phyloP scores from a whole-genome alignment of 805 yeast species.

The Starmerella kuoi region DNA sequence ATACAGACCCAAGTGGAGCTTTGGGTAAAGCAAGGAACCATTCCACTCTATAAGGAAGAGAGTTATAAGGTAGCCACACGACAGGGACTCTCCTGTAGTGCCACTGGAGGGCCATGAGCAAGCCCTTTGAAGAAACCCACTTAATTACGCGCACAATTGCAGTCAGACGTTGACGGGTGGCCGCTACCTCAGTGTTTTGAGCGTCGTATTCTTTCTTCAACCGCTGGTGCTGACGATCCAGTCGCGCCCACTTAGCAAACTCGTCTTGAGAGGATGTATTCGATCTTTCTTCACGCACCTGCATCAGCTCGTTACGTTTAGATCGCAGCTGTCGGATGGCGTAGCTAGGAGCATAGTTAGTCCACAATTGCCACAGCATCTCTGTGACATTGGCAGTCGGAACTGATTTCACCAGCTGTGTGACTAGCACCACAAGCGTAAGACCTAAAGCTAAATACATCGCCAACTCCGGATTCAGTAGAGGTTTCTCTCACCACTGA shows the following conservation, averaged over 20 bases:
- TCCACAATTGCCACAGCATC: slow-evolving; percentile 32
- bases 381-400: slow-evolving; percentile 26
- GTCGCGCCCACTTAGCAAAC: slow-evolving; percentile 90
- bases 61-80: slow-evolving; percentile 45
- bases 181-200: slow-evolving; percentile 30
- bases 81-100: slow-evolving; percentile 44
- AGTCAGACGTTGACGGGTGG: slow-evolving; percentile 31
- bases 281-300: slow-evolving; percentile 42
- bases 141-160: slow-evolving; percentile 29
- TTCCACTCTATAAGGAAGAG: slow-evolving; percentile 44
- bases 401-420: slow-evolving; percentile 19
- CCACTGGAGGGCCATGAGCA: slow-evolving; percentile 36
- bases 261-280: slow-evolving; percentile 77
- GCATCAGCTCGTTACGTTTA: slow-evolving; percentile 36
- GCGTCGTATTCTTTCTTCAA: slow-evolving; percentile 41
- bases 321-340: slow-evolving; percentile 26
- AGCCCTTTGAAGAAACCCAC: slow-evolving; percentile 33
- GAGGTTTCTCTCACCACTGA: background rate
- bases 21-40: slow-evolving; percentile 53
- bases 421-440: slow-evolving; percentile 15
- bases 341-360: slow-evolving; percentile 30
- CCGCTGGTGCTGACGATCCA: slow-evolving; percentile 59
- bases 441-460: slow-evolving; percentile 15
- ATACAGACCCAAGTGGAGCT: slow-evolving; percentile 49
- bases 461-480: background rate